Percentiles rank a stretch among this genome's conserved stretches.
Conservation (phyloP, 2,329 filamentous ascomycete genomes). For the Fusarium setosum region DNA sequence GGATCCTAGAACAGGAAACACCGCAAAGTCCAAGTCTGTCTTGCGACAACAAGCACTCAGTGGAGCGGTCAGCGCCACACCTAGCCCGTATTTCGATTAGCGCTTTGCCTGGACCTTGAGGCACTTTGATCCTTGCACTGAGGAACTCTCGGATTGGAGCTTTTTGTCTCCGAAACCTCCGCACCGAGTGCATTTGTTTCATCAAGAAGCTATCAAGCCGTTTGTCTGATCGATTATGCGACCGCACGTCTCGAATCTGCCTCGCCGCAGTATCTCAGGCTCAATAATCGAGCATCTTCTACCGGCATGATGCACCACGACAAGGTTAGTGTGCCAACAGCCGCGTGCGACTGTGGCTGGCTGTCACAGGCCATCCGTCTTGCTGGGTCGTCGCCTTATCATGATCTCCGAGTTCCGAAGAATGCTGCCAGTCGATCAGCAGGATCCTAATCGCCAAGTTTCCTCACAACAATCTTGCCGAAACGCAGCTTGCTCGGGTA, state of each 20-base stretch:
- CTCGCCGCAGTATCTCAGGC: background rate
- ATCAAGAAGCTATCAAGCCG: conserved; percentile 12
- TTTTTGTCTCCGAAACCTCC: conserved; percentile 33
- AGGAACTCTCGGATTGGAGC: conserved; percentile 6
- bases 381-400: background rate
- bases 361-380: conserved; percentile 1
- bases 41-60: conserved; percentile 19
- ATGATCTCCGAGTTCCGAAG: conserved; percentile 4
- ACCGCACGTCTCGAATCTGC: background rate
- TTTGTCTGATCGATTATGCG: background rate
- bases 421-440: background rate
- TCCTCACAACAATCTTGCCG: background rate
- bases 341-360: conserved; percentile 2
- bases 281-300: background rate
- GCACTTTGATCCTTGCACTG: conserved; percentile 23
- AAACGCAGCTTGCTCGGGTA: background rate
- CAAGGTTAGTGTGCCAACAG: background rate
- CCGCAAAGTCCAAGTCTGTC: conserved; percentile 5
- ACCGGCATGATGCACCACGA: background rate
- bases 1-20: conserved; percentile 1
- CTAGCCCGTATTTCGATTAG: conserved; percentile 32
- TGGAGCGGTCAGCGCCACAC: conserved; percentile 27
- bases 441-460: too few species aligned
- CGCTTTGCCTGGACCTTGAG: conserved; percentile 15
- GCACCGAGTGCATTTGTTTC: conserved; percentile 10